Conservation (phyloP, 768 basidiomycete genomes). For the Leccinellum albellum region DNA sequence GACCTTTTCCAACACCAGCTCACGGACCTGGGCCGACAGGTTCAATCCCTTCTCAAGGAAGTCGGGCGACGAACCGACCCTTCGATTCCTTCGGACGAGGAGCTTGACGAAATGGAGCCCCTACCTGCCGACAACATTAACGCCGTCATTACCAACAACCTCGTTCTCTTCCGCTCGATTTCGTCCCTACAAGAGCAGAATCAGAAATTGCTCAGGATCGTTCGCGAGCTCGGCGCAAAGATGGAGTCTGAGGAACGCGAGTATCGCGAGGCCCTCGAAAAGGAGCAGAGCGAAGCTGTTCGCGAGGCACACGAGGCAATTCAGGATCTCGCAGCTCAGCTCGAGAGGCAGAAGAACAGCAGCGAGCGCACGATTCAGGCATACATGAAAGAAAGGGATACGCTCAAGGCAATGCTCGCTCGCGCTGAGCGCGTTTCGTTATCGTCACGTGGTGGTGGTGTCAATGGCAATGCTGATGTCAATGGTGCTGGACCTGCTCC, state of each 20-base stretch:
- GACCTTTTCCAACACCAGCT: slow-evolving; percentile 72
- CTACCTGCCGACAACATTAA: slow-evolving; percentile 58
- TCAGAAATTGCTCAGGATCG: slow-evolving; percentile 79
- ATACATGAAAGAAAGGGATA: slow-evolving; percentile 84
- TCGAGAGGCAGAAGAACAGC: slow-evolving; percentile 74
- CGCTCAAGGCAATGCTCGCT: slow-evolving; percentile 70
- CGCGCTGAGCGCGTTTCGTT: slow-evolving; percentile 39
- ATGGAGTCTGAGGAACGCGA: slow-evolving; percentile 85
- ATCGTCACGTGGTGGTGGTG: slow-evolving; percentile 9
- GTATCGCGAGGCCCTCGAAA: slow-evolving; percentile 63
- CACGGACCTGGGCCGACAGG: slow-evolving; percentile 78
- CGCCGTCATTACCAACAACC: slow-evolving; percentile 80
- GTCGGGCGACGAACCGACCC: slow-evolving; percentile 82
- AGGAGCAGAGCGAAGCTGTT: slow-evolving; percentile 75
- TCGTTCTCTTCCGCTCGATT: slow-evolving; percentile 83
- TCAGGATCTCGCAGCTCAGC: slow-evolving; percentile 67
- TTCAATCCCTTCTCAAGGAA: slow-evolving; percentile 75
- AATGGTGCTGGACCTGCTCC: slow-evolving; percentile 21
- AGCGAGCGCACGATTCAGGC: slow-evolving; percentile 70
- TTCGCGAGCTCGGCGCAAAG: slow-evolving; percentile 75
- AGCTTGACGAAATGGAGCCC: slow-evolving; percentile 45
- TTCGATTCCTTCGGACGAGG: slow-evolving; percentile 69
- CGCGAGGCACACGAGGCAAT: slow-evolving; percentile 88
- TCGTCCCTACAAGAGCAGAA: slow-evolving; percentile 86
- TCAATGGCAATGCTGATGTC: slow-evolving; percentile 38